Percentiles rank a stretch among this genome's conserved stretches.
Conservation (phyloP, 257 asterid genomes). For the Verbena officinalis region DNA sequence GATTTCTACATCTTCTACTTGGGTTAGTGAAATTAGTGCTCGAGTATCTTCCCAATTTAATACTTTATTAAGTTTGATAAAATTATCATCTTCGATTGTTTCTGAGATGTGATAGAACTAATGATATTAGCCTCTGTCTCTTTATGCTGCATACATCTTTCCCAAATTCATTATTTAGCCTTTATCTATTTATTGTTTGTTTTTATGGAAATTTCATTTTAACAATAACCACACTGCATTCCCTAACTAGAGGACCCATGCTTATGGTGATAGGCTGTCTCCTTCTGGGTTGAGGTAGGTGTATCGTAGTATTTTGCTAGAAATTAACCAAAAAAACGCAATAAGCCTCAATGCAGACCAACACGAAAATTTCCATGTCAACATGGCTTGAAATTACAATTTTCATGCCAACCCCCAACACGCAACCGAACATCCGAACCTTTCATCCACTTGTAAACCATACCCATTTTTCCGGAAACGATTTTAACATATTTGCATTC, state of each 20-base stretch:
- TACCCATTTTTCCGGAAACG: no score
- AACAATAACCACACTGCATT: background rate
- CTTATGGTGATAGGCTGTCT: no score
- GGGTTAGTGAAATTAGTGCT: background rate
- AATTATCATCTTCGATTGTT: background rate
- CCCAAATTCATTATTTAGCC: background rate
- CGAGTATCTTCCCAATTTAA: background rate
- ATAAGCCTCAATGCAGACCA: no score
- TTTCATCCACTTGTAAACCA: no score
- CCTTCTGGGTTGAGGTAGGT: no score
- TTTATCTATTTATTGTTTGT: background rate
- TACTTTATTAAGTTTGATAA: background rate
- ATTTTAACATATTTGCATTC: no score
- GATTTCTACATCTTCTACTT: background rate
- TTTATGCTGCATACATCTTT: background rate
- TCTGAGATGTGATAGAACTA: background rate
- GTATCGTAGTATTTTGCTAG: no score
- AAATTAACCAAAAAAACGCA: no score
- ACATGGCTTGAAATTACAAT: no score
- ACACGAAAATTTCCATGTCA: no score
- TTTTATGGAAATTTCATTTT: background rate
- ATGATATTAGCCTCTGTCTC: background rate
- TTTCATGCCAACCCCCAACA: no score
- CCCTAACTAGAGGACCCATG: background rate
- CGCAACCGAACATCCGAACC: no score